Evolutionary conservation across 1,284 basidiomycete genomes (phyloP).

Genomic region (Cerioporus squamosus): DNA sequence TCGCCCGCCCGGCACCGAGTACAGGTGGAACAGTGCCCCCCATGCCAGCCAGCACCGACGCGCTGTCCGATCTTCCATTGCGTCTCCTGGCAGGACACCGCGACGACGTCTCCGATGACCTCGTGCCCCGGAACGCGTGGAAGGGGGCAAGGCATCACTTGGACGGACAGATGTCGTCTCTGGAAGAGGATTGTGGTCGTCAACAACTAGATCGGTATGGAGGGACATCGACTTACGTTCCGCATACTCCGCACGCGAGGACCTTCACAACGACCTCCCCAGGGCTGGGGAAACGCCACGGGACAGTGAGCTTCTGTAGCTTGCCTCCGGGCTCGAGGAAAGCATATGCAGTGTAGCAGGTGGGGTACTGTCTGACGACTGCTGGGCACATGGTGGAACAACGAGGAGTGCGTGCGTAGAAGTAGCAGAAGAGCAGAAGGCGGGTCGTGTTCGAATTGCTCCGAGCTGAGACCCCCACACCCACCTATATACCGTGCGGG

Average conservation of each 20-base stretch:
- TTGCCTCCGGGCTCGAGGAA: slow-evolving; percentile 27
- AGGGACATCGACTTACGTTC: slow-evolving; percentile 20
- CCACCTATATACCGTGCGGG: too few relatives aligned
- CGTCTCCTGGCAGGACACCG: slow-evolving; percentile 19
- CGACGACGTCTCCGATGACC: slow-evolving; percentile 32
- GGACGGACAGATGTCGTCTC: slow-evolving; percentile 27
- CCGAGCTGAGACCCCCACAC: too few relatives aligned
- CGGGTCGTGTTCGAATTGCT: not conserved
- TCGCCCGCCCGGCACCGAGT: slow-evolving; percentile 26
- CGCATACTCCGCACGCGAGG: slow-evolving; percentile 33
- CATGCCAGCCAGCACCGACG: slow-evolving; percentile 34
- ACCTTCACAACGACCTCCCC: slow-evolving; percentile 34
- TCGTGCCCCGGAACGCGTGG: slow-evolving; percentile 34
- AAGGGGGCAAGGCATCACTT: slow-evolving; percentile 19
- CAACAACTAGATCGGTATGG: not conserved
- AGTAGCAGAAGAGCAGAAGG: not conserved
- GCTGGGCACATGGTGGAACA: slow-evolving; percentile 11
- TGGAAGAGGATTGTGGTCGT: not conserved
- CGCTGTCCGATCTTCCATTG: slow-evolving; percentile 31
- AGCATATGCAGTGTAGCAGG: slow-evolving; percentile 32
- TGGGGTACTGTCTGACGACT: slow-evolving; percentile 10
- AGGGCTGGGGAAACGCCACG: slow-evolving; percentile 28
- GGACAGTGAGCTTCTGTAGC: slow-evolving; percentile 25
- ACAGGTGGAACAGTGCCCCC: slow-evolving; percentile 31
- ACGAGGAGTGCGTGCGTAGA: not conserved